Conservation (phyloP, 441 rosid genomes). For the Erysimum cheiri region DNA sequence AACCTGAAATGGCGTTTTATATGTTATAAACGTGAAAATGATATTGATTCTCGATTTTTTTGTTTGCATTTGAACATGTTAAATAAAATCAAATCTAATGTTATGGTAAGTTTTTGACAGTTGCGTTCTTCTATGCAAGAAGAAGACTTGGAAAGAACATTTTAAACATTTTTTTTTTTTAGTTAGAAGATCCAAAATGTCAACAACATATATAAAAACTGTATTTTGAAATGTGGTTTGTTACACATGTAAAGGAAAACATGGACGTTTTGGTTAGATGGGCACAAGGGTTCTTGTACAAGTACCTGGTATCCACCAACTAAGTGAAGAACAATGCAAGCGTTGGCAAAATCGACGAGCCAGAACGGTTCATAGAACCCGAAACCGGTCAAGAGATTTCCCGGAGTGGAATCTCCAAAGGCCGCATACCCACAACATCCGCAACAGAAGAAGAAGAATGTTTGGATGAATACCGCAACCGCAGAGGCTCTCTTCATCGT, state of each 20-base stretch:
- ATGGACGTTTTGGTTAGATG: neutral
- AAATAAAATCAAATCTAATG: no score
- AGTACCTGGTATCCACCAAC: conserved; percentile 86
- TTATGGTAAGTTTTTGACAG: no score
- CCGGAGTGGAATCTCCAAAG: conserved; percentile 71
- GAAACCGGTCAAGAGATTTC: conserved; percentile 81
- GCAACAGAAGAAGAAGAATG: conserved; percentile 77
- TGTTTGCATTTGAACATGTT: neutral
- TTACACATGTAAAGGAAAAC: neutral
- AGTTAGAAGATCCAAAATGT: no score
- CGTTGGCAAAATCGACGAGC: conserved; percentile 84
- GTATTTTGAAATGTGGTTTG: neutral
- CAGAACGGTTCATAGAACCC: conserved; percentile 89
- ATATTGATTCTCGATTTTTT: neutral
- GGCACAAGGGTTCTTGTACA: neutral
- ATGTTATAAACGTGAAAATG: conserved; percentile 2
- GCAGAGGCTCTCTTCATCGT: conserved; percentile 76
- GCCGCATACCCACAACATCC: conserved; percentile 93
- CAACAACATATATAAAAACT: no score
- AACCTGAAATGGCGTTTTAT: conserved; percentile 49
- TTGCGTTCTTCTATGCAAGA: no score
- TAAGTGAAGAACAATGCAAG: conserved; percentile 80
- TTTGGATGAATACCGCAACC: conserved; percentile 54
- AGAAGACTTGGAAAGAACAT: no score
- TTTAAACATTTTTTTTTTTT: no score